Percentiles rank a stretch among this genome's conserved stretches.
phyloP scores from a whole-genome alignment of 768 basidiomycete genomes.

The Paxillus ammoniavirescens region DNA sequence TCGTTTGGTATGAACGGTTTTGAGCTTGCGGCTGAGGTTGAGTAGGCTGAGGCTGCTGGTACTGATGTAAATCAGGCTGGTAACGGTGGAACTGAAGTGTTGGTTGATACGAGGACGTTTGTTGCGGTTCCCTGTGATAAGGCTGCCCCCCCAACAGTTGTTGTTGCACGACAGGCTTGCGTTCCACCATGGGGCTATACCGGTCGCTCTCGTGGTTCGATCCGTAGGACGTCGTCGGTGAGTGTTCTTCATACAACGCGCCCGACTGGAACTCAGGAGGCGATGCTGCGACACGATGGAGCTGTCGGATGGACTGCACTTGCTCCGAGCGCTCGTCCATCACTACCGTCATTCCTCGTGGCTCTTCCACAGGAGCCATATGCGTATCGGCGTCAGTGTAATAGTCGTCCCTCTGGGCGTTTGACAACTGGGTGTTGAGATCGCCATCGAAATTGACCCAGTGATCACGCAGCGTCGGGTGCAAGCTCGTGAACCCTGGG shows the following conservation, averaged over 20 bases:
- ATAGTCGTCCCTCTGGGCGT: conserved; percentile 28
- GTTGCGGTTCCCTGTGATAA: conserved; percentile 9
- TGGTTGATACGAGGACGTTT: not conserved
- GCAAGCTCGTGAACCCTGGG: conserved; percentile 42
- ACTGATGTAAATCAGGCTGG: conserved; percentile 10
- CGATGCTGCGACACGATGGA: conserved; percentile 24
- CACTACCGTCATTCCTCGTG: not conserved
- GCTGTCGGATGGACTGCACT: conserved; percentile 18
- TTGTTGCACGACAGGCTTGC: not conserved
- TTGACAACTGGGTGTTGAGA: conserved; percentile 49
- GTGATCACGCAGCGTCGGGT: conserved; percentile 56
- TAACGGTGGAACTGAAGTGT: conserved; percentile 12
- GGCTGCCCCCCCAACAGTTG: not conserved
- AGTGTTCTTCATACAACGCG: not conserved
- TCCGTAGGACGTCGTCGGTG: conserved; percentile 8
- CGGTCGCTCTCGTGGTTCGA: not conserved
- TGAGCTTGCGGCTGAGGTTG: conserved; percentile 21
- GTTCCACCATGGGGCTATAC: conserved; percentile 3
- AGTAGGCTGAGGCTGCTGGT: conserved; percentile 9
- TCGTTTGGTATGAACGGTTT: conserved; percentile 8
- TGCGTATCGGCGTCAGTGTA: conserved; percentile 20
- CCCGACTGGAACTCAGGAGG: conserved; percentile 13
- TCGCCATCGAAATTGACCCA: conserved; percentile 55
- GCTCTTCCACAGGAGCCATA: conserved; percentile 9
- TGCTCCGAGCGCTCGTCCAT: not conserved